Conservation (phyloP, 495 filamentous ascomycete genomes). For the Staphylotrichum tortipilum region DNA sequence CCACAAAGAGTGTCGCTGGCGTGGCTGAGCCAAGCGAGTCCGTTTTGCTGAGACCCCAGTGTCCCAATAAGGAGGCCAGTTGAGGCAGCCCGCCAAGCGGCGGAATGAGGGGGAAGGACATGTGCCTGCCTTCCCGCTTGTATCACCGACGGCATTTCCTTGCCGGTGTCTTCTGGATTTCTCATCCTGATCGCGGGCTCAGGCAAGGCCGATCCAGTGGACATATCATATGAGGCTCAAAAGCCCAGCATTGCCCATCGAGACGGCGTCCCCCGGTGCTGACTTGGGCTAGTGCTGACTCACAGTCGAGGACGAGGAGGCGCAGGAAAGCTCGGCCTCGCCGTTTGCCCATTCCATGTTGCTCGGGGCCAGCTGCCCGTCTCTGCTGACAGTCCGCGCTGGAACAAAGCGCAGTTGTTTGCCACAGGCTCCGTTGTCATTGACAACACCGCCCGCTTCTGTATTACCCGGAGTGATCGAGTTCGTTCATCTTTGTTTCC, state of each 20-base stretch:
- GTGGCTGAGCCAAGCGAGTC: slow-evolving; percentile 1
- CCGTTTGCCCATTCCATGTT: neutral
- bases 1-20: neutral
- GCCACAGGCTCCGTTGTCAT: too few species aligned
- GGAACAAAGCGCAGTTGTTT: too few species aligned
- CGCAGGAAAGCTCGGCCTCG: slow-evolving; percentile 1
- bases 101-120: too few species aligned
- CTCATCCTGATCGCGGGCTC: too few species aligned
- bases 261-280: too few species aligned
- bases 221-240: too few species aligned
- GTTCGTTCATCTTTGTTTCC: neutral
- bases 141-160: neutral
- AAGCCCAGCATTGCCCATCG: too few species aligned
- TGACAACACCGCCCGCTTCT: too few species aligned
- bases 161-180: neutral
- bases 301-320: neutral
- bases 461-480: too few species aligned
- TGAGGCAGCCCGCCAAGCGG: neutral
- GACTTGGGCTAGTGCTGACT: neutral
- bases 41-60: neutral
- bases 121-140: neutral
- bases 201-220: too few species aligned
- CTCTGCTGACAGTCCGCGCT: neutral
- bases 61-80: slow-evolving; percentile 4
- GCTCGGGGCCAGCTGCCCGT: too few species aligned